Base-by-base conservation (phyloP, 352 stramenopile genomes). In the Pythium dissotocum region DNA sequence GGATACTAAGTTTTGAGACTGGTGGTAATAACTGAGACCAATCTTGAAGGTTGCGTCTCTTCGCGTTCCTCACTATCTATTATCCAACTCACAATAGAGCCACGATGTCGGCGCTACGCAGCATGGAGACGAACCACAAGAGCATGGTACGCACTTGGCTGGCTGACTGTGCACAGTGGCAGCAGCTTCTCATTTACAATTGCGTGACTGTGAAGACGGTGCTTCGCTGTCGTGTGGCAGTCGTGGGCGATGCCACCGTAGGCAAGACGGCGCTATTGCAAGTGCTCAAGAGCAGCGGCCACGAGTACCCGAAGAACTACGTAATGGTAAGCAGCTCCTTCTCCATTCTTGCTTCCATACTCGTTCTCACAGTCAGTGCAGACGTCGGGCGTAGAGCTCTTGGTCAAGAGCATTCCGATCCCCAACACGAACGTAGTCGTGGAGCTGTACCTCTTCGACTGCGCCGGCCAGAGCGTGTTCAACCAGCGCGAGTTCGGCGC, bases 291-390 rank as follows among this genome's bases (percentile, higher is more conserved):
- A 97, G 85, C 69, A 91, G 78, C 61, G 91, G 92, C 3, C 87
- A 97, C 65, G 90, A 96, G 60, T 98, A 97, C 67, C 93, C 92
- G 0, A 98, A 98, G 72, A 98, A 98, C 72, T 98, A 98, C 75
- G 77, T 98, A 49, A 98, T 98, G 94, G 87, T 93, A 58, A 46
- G 53, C 21, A 52, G n/a, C 7, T 53, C 36, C 32, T 54, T 4
- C 21, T n/a, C 21, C 30, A 48, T 18, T 33, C 28, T 42, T 14
- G 8, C 38, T 56, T 16, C 36, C 38, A 36, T 24, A n/a, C 9
- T 26, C 16, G 2, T 24, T 1, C 51, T 58, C 24, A 58, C 24
- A 16, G 9, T 59, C 48, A 1, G 48, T 18, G 10, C 36, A 96
- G 88, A 98, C 94, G 2, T 96, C 90, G 18, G 82, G 86, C 54